Conservation (phyloP, 768 basidiomycete species). For the Pleurotus salmoneostramineus region DNA sequence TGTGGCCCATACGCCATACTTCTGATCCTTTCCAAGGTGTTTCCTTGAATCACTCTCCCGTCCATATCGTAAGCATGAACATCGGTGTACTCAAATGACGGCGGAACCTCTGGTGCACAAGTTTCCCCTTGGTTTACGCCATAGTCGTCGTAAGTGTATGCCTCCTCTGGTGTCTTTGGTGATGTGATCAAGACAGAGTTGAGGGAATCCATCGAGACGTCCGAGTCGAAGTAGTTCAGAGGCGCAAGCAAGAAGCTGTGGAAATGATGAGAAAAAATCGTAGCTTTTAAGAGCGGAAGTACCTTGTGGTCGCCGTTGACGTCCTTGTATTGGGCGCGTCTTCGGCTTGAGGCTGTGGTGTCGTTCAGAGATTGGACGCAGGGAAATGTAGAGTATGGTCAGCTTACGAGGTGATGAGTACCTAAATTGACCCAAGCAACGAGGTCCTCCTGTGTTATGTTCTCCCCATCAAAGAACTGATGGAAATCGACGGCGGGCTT, state of each 20-base stretch:
- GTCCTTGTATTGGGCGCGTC: slow-evolving; percentile 60
- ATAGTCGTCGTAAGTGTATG: slow-evolving; percentile 45
- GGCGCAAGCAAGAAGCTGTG: slow-evolving; percentile 54
- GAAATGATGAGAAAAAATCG: neutral
- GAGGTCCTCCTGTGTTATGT: slow-evolving; percentile 58
- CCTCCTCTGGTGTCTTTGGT: slow-evolving; percentile 30
- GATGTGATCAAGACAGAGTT: slow-evolving; percentile 48
- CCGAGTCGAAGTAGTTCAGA: slow-evolving; percentile 62
- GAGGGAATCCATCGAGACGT: slow-evolving; percentile 53
- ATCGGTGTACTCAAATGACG: slow-evolving; percentile 14
- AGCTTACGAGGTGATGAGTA: slow-evolving; percentile 57
- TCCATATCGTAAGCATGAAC: slow-evolving; percentile 2
- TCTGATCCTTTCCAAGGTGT: neutral
- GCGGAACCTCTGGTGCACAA: slow-evolving; percentile 19
- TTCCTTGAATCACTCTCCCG: neutral
- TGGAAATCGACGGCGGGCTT: slow-evolving; percentile 53
- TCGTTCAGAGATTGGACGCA: neutral
- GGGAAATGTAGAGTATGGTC: neutral
- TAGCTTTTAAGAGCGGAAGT: neutral
- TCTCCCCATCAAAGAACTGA: slow-evolving; percentile 62
- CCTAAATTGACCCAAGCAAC: slow-evolving; percentile 70
- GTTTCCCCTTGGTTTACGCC: slow-evolving; percentile 36
- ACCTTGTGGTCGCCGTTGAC: slow-evolving; percentile 50
- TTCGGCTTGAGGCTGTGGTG: slow-evolving; percentile 51
- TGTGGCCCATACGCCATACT: slow-evolving; percentile 3